A percentile compares a stretch with the other conserved stretches of the same genome.
phyloP scores from a whole-genome alignment of 306 rosid genomes.

The Vigna radiata region DNA sequence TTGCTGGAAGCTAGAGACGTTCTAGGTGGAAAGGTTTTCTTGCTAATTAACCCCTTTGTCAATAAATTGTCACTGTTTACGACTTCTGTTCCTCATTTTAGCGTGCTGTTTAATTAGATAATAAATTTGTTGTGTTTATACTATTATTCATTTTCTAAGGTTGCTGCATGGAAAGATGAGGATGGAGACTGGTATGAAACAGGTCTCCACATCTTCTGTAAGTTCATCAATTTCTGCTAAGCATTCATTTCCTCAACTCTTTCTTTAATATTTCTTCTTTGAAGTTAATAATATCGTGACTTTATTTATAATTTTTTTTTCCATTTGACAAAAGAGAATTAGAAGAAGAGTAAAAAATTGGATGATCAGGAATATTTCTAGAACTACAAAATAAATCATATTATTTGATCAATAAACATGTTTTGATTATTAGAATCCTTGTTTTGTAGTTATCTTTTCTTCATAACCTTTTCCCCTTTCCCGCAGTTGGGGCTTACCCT shows the following conservation, averaged over 20 bases:
- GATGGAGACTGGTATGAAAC: slow-evolving; percentile 99
- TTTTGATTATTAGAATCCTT: slow-evolving; percentile 32
- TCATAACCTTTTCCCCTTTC: slow-evolving; percentile 41
- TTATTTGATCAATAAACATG: slow-evolving; percentile 28
- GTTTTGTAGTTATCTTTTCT: slow-evolving; percentile 33
- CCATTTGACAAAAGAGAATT: neutral
- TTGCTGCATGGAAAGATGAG: slow-evolving; percentile 98
- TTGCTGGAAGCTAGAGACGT: slow-evolving; percentile 95
- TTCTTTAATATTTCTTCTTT: neutral
- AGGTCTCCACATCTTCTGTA: slow-evolving; percentile 96
- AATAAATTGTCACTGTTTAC: slow-evolving; percentile 31
- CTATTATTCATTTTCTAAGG: slow-evolving; percentile 53
- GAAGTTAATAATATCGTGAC: neutral
- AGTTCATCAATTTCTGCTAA: slow-evolving; percentile 48
- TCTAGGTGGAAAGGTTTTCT: slow-evolving; percentile 94
- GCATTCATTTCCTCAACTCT: slow-evolving; percentile 5
- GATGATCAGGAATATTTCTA: slow-evolving; percentile 11
- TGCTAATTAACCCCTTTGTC: slow-evolving; percentile 45
- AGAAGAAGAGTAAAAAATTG: neutral
- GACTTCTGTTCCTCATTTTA: slow-evolving; percentile 31
- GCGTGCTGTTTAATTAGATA: slow-evolving; percentile 18
- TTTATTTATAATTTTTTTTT: neutral
- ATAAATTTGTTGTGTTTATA: slow-evolving; percentile 6
- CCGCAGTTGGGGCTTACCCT: slow-evolving; percentile 96
- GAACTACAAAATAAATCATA: neutral